Evolutionary conservation across 208 protist species (phyloP).

Genomic region (Acanthamoeba culbertsoni): DNA sequence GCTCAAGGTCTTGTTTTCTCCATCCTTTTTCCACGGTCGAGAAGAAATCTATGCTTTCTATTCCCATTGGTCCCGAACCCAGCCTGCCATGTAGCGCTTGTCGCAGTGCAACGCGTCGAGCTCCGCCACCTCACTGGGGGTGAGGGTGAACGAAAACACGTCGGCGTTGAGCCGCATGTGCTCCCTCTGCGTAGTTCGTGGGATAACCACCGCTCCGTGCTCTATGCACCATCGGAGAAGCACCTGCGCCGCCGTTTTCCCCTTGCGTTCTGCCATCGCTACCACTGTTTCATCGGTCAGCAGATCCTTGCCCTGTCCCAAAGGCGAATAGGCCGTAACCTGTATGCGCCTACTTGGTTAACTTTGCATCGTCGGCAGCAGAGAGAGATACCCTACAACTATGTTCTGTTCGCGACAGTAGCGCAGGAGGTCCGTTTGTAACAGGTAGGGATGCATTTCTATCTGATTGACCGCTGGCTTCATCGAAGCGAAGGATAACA

Average conservation of each 20-base stretch:
- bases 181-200: neutral
- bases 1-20: too few relatives aligned
- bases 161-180: neutral
- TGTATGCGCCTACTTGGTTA: neutral
- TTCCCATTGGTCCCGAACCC: neutral
- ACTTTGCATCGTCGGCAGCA: neutral
- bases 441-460: constrained; percentile 22
- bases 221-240: neutral
- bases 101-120: neutral
- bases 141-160: neutral
- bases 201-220: neutral
- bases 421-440: neutral
- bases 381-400: neutral
- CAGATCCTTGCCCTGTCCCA: neutral
- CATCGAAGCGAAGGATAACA: neutral
- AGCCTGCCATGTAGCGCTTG: neutral
- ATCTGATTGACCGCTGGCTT: neutral
- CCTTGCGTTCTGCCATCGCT: neutral
- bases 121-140: neutral
- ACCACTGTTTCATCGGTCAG: neutral
- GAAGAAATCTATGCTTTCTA: too few relatives aligned
- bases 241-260: neutral
- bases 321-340: neutral
- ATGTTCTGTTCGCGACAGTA: neutral
- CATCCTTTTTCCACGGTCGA: too few relatives aligned